Conservation (phyloP, 2,329 filamentous ascomycete species). For the Fusarium sulawesiense region DNA sequence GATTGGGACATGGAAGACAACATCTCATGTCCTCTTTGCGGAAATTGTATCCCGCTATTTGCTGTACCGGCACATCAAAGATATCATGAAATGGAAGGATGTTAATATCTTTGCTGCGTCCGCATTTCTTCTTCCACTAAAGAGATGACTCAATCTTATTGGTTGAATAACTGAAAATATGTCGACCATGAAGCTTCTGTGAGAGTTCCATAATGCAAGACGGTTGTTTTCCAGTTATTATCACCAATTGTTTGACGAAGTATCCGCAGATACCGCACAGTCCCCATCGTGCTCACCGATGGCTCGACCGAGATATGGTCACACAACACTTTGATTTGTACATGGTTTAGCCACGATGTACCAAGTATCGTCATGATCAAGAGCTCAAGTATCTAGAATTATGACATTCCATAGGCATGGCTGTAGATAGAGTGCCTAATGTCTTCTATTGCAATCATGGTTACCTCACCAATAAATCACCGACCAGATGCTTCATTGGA, state of each 20-base stretch:
- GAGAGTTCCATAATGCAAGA: not conserved
- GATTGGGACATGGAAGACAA: conserved; percentile 50
- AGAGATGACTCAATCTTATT: not conserved
- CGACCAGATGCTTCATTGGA: not conserved
- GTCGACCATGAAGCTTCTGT: not conserved
- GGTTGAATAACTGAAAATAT: not conserved
- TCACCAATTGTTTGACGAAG: not conserved
- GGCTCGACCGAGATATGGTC: conserved; percentile 33
- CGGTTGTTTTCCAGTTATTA: not conserved
- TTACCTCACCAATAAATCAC: not conserved
- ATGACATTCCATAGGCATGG: not conserved
- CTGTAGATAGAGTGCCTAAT: not conserved
- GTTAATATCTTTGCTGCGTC: conserved; percentile 7
- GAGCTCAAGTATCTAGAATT: not conserved
- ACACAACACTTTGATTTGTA: conserved; percentile 38
- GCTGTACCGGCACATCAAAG: conserved; percentile 66
- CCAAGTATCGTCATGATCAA: conserved; percentile 22
- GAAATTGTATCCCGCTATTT: conserved; percentile 66
- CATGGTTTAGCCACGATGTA: conserved; percentile 19
- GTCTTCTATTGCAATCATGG: not conserved
- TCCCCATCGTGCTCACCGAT: conserved; percentile 32
- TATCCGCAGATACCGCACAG: conserved; percentile 5
- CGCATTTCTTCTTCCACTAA: not conserved
- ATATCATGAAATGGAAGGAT: conserved; percentile 51
- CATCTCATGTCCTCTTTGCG: conserved; percentile 60